phyloP scores from a whole-genome alignment of 306 rosid genomes.

The Lathyrus oleraceus region DNA sequence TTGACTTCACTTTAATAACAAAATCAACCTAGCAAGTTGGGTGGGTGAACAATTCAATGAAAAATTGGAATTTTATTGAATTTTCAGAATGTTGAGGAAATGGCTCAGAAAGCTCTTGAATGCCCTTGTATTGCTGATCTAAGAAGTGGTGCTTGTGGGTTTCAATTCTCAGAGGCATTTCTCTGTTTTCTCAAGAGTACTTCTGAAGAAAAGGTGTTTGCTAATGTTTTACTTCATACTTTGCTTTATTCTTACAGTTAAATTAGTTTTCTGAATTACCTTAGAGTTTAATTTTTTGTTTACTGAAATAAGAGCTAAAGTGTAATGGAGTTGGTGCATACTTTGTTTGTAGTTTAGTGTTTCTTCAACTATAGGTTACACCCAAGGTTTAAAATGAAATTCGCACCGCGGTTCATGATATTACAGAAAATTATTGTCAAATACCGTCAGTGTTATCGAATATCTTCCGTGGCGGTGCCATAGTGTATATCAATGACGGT shows the following conservation, averaged over 20 bases:
- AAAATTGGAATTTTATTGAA: neutral
- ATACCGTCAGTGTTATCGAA: neutral
- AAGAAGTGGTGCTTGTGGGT: conserved; percentile 78
- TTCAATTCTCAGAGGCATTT: conserved; percentile 82
- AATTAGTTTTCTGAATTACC: neutral
- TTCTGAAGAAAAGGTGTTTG: conserved; percentile 75
- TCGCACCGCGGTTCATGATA: neutral
- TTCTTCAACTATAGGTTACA: neutral
- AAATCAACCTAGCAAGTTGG: conserved; percentile 25
- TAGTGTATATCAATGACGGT: no score
- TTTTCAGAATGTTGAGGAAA: conserved; percentile 80
- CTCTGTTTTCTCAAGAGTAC: conserved; percentile 86
- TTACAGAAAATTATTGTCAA: neutral
- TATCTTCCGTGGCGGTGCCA: no score
- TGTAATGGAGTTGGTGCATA: no score
- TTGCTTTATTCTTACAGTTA: neutral
- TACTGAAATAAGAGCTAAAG: conserved; percentile 1
- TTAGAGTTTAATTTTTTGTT: conserved; percentile 5
- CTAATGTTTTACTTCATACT: conserved; percentile 6
- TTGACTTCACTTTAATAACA: conserved; percentile 28
- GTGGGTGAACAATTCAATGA: conserved; percentile 20
- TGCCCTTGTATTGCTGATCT: conserved; percentile 95
- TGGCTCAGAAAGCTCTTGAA: conserved; percentile 82
- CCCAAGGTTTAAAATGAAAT: neutral
- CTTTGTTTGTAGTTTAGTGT: neutral